Conservation (phyloP, 768 basidiomycete species). For the Mycena rebaudengoi region DNA sequence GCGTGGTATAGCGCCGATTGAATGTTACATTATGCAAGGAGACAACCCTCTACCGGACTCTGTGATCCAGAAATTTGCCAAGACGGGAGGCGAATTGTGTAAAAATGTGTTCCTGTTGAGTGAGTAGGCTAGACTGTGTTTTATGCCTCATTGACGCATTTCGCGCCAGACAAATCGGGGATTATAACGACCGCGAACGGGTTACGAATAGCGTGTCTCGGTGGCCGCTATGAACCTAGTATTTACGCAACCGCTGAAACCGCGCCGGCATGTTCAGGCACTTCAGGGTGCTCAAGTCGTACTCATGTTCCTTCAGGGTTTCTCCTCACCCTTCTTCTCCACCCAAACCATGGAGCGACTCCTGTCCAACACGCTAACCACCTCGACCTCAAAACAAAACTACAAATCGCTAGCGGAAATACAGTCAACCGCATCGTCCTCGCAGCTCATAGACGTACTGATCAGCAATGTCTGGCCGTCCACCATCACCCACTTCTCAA, state of each 20-base stretch:
- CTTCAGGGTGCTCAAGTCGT: background rate
- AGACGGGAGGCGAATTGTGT: slow-evolving; percentile 81
- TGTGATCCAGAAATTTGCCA: slow-evolving; percentile 79
- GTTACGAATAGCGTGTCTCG: slow-evolving; percentile 86
- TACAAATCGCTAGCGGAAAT: slow-evolving; percentile 76
- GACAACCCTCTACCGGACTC: slow-evolving; percentile 73
- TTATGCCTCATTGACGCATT: slow-evolving; percentile 3
- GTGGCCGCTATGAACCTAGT: slow-evolving; percentile 74
- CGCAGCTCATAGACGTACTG: slow-evolving; percentile 81
- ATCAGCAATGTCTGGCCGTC: slow-evolving; percentile 84
- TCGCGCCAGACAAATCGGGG: slow-evolving; percentile 77
- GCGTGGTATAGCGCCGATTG: slow-evolving; percentile 76
- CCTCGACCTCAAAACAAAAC: slow-evolving; percentile 54
- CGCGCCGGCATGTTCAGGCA: slow-evolving; percentile 60
- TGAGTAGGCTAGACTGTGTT: slow-evolving; percentile 48
- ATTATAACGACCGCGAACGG: slow-evolving; percentile 82
- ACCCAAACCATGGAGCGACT: slow-evolving; percentile 74
- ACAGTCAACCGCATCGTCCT: slow-evolving; percentile 64
- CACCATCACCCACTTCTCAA: slow-evolving; percentile 67
- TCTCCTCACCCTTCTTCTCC: slow-evolving; percentile 79
- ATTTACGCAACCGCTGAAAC: slow-evolving; percentile 67
- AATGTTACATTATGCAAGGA: slow-evolving; percentile 95
- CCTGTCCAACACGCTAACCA: slow-evolving; percentile 72
- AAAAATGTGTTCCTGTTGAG: slow-evolving; percentile 88
- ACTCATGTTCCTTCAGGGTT: slow-evolving; percentile 57